Evolutionary conservation across 2,329 filamentous ascomycete species (phyloP).

Genomic region (Pseudocercospora crystallina): DNA sequence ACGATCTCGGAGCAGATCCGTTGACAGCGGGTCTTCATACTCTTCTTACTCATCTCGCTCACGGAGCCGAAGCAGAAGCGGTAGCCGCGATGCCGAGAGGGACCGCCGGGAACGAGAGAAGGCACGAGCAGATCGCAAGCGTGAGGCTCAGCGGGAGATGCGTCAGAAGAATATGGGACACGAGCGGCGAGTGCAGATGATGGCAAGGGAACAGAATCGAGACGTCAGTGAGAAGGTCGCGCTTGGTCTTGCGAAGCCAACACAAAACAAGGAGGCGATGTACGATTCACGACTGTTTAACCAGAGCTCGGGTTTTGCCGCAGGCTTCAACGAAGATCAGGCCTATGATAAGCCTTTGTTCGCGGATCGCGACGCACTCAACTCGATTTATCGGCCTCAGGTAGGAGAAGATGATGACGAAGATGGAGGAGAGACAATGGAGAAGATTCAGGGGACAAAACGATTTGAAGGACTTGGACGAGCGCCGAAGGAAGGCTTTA

Average conservation of each 20-base stretch:
- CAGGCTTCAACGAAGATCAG: conserved; percentile 95
- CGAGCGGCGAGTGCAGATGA: conserved; percentile 85
- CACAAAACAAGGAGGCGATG: conserved; percentile 88
- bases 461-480: conserved; percentile 87
- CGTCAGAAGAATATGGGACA: conserved; percentile 94
- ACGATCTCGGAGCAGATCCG: conserved; percentile 32
- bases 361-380: conserved; percentile 90
- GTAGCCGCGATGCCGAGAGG: conserved; percentile 51
- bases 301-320: conserved; percentile 82
- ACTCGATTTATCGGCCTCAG: conserved; percentile 84
- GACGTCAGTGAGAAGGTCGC: conserved; percentile 98
- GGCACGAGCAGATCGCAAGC: conserved; percentile 72
- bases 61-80: conserved; percentile 17
- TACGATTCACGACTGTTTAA: conserved; percentile 96
- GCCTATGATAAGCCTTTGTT: conserved; percentile 96
- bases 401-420: conserved; percentile 71
- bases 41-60: conserved; percentile 41
- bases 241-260: conserved; percentile 89
- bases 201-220: conserved; percentile 92
- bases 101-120: conserved; percentile 67
- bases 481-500: conserved; percentile 76
- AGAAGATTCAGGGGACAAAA: conserved; percentile 79
- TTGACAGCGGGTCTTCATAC: conserved; percentile 37
- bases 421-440: conserved; percentile 77
- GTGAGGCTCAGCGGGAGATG: conserved; percentile 84